Base-by-base conservation (phyloP, 768 basidiomycete species). In the Hygrocybe coccinea region DNA sequence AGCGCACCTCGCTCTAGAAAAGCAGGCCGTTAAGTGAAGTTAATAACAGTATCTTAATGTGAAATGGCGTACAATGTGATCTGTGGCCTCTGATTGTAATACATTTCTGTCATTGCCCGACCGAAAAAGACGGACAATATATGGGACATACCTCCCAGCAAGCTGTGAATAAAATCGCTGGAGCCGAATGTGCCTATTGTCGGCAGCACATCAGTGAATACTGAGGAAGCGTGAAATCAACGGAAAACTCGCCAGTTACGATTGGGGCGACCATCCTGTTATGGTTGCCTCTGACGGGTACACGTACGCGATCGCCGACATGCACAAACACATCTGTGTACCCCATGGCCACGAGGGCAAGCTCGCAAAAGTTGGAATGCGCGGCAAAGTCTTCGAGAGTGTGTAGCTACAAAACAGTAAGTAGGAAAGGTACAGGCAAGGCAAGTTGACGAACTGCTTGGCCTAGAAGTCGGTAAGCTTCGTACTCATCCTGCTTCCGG, bases 351-450 rank as follows among this genome's bases (percentile, higher is more conserved):
- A 86, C 80, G 11, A 97, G 80, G 0, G 83, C 77, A 9, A 95
- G 76, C 69, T 97, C 93, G 74, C 88, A 91, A 66, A 89, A 95
- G 73, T 95, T 90, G 53, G 86, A 88, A 67, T 97, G 94, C 0
- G 93, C 91, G 2, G 90, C 74, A 66, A 89, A 94, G 65, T 97
- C 91, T 66, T 94, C 91, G 5, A 89, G 78, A 1, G 87, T 89
- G 59, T 90, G 89, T 9, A 89, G 72, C 86, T 88, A 36, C 21
- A 19, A 14, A 9, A 2, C 43, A 29, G 29, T n/a, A 24, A 9
- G 34, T 37, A 10, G 57, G 5, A 14, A 9, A 56, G 15, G 15
- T 2, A 15, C 3, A 49, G 2, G 17, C 49, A 12, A 2, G 38
- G 14, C 29, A 47, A 25, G 45, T 36, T 38, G n/a, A 75, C 74